Evolutionary conservation across 345 rosid genomes (phyloP).

Genomic region (Brassica nigra): DNA sequence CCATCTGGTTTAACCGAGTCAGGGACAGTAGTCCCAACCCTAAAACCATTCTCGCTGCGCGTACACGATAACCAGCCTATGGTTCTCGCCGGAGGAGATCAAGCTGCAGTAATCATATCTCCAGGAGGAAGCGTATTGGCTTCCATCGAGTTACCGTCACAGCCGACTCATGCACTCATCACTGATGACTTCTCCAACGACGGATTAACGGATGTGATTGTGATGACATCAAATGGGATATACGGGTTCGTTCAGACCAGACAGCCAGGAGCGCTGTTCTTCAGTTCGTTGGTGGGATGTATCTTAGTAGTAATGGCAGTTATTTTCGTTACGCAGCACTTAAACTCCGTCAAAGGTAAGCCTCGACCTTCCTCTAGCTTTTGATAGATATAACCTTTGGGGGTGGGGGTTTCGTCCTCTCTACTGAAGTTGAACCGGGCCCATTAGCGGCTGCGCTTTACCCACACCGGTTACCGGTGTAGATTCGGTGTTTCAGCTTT

Average conservation of each 20-base stretch:
- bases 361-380: constrained; percentile 70
- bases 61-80: constrained; percentile 75
- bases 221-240: constrained; percentile 83
- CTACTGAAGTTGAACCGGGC: not conserved
- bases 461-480: constrained; percentile 14
- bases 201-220: constrained; percentile 84
- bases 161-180: constrained; percentile 81
- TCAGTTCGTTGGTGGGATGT: constrained; percentile 96
- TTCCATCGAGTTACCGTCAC: constrained; percentile 75
- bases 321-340: constrained; percentile 82
- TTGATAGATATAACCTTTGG: constrained; percentile 10
- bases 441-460: not conserved
- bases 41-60: constrained; percentile 72
- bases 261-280: constrained; percentile 98
- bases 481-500: constrained; percentile 31
- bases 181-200: constrained; percentile 89
- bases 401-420: not conserved
- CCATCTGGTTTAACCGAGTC: constrained; percentile 87
- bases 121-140: constrained; percentile 81
- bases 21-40: constrained; percentile 74
- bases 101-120: constrained; percentile 81
- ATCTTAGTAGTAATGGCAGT: constrained; percentile 92
- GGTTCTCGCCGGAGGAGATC: constrained; percentile 97
- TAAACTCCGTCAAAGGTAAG: constrained; percentile 77
- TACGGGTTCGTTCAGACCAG: constrained; percentile 95